Evolutionary conservation across 768 basidiomycete genomes (phyloP), one percentile per base, ranked within the genome.

Genomic region (Cystofilobasidium bisporidii): DNA sequence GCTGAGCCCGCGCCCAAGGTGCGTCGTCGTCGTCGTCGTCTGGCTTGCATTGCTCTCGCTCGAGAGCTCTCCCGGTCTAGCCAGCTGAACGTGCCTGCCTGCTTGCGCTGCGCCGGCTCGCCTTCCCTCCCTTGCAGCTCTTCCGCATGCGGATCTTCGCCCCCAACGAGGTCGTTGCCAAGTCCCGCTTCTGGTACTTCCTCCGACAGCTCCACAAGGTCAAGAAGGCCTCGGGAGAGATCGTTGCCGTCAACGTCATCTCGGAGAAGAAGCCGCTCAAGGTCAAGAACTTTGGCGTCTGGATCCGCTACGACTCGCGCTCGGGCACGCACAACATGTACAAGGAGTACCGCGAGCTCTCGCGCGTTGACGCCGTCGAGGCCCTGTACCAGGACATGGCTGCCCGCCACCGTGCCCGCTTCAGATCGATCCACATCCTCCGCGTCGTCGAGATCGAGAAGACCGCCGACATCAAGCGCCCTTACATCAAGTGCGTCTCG

Each of bases 301-400:
- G 96, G 96, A 80, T 99, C 78, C 89, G 94, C 74, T 99, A 99
- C 81, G 96, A 99, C 81, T 98, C 94, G 64, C 91, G 94, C 74
- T 96, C 93, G 61, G 96, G 96, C 71, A 99, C 96, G 56, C 96
- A 98, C 87, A 99, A 99, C 86, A 94, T 97, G 92, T 96, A 96
- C 88, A 93, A 93, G 75, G 77, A 77, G 72, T 97, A 90, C 88
- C 90, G 92, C 76, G 94, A 98, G 75, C 87, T 99, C 74, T 83
- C 83, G 73, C 87, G 96, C 72, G 87, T 90, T 69, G 93, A 90
- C 77, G 94, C 96, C 67, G 96, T 98, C 78, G 92, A 89, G 83
- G 83, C 86, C 74, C 80, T 97, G 78, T 98, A 98, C 85, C 94
- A 98, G 82, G 94, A 98, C 81, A 97, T 99, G 94, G 91, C 96